Evolutionary conservation across 2,329 filamentous ascomycete genomes (phyloP).

Genomic region (Celoporthe dispersa): DNA sequence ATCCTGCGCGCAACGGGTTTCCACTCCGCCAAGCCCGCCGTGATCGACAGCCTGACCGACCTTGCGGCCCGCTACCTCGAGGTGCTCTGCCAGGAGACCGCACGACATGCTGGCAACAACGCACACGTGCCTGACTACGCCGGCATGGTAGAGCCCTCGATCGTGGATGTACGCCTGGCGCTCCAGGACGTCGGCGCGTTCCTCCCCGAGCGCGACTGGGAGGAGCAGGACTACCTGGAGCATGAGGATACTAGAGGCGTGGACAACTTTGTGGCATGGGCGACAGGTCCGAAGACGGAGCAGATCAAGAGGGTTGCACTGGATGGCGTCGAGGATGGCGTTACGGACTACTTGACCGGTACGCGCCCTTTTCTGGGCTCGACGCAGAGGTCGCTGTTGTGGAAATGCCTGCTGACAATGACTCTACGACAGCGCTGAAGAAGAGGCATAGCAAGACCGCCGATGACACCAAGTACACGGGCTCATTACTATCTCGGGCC

Average conservation of each 20-base stretch:
- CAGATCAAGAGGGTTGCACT: slow-evolving; percentile 84
- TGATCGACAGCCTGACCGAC: slow-evolving; percentile 87
- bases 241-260: slow-evolving; percentile 81
- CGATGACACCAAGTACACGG: slow-evolving; percentile 83
- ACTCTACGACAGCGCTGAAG: slow-evolving; percentile 63
- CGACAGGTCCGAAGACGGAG: slow-evolving; percentile 71
- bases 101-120: slow-evolving; percentile 71
- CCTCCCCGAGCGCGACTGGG: slow-evolving; percentile 66
- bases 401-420: slow-evolving; percentile 38
- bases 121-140: slow-evolving; percentile 68
- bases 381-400: neutral
- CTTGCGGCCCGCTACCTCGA: slow-evolving; percentile 81
- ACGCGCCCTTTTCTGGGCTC: slow-evolving; percentile 33
- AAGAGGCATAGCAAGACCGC: slow-evolving; percentile 91
- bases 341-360: slow-evolving; percentile 74
- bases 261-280: slow-evolving; percentile 80
- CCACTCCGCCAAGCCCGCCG: slow-evolving; percentile 78
- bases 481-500: slow-evolving; percentile 78
- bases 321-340: slow-evolving; percentile 62
- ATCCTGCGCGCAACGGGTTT: slow-evolving; percentile 92
- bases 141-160: slow-evolving; percentile 55
- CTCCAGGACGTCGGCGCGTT: slow-evolving; percentile 81
- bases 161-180: slow-evolving; percentile 84
- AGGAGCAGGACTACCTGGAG: slow-evolving; percentile 70
- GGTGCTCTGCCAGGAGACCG: slow-evolving; percentile 73